A percentile compares a stretch with the other conserved stretches of the same genome.
phyloP scores from a whole-genome alignment of 441 rosid genomes.

The Gossypium schwendimanii region DNA sequence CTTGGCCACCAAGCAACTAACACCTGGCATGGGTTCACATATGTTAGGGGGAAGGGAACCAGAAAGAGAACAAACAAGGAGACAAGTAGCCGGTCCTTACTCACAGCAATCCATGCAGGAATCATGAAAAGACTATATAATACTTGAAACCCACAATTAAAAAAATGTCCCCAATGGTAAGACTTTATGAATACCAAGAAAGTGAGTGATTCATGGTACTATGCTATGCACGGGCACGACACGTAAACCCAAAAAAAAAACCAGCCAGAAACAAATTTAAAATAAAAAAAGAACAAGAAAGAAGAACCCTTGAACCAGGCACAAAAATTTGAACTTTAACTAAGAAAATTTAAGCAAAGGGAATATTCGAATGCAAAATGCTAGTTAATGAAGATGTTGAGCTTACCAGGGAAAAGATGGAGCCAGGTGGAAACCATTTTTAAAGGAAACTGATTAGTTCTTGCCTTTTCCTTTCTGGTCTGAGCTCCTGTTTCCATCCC shows the following conservation, averaged over 20 bases:
- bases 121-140: slow-evolving; percentile 22
- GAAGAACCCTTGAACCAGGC: background rate
- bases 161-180: slow-evolving; percentile 22
- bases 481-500: slow-evolving; percentile 57
- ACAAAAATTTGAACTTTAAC: background rate
- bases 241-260: slow-evolving; percentile 14
- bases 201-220: slow-evolving; percentile 23
- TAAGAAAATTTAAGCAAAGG: background rate
- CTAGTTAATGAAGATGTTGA: background rate
- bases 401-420: slow-evolving; percentile 38
- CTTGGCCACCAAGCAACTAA: slow-evolving; percentile 25
- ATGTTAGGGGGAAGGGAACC: slow-evolving; percentile 71
- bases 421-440: slow-evolving; percentile 8
- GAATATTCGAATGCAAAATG: background rate
- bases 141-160: slow-evolving; percentile 17
- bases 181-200: slow-evolving; percentile 48
- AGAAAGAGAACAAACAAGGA: slow-evolving; percentile 49
- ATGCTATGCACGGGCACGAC: slow-evolving; percentile 9
- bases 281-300: background rate
- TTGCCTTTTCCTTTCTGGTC: slow-evolving; percentile 79
- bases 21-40: slow-evolving; percentile 41
- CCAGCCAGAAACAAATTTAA: background rate
- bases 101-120: slow-evolving; percentile 47
- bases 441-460: slow-evolving; percentile 34
- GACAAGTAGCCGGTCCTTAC: slow-evolving; percentile 53